A percentile compares a stretch with the other conserved stretches of the same genome.
These are phyloP conservation scores for Populus nigra DNA, from an alignment of 345 rosid genomes.

Conservation along the genomic window DNA sequence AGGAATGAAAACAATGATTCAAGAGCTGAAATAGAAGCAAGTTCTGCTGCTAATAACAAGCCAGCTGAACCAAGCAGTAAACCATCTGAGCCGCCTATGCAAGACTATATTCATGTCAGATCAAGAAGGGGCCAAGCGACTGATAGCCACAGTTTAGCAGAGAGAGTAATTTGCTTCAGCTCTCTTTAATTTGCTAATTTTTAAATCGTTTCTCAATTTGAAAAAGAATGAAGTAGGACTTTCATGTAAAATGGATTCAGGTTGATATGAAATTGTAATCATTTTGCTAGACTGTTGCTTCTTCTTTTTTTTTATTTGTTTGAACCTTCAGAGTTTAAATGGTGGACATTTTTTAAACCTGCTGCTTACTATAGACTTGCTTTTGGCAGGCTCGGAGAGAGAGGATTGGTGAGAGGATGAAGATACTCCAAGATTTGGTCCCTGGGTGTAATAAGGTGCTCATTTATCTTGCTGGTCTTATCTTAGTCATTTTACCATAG, in stretches of 20 bases:
- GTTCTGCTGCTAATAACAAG: conserved; percentile 18
- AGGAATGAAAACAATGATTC: conserved; percentile 4
- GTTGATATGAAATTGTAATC: not conserved
- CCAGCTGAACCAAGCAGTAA: conserved; percentile 13
- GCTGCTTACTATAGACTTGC: not conserved
- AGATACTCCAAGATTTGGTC: conserved; percentile 80
- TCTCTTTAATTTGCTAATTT: conserved; percentile 18
- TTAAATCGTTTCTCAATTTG: not conserved
- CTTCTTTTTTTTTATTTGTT: not conserved
- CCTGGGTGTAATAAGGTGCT: conserved; percentile 91
- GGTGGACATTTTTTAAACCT: not conserved
- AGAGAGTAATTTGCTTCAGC: conserved; percentile 25
- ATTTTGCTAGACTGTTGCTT: not conserved
- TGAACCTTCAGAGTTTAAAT: not conserved
- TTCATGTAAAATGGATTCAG: not conserved
- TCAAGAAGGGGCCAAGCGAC: conserved; percentile 39
- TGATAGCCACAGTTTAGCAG: conserved; percentile 39
- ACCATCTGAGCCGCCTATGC: conserved; percentile 24
- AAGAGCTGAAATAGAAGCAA: conserved; percentile 17
- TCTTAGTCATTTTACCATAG: not conserved
- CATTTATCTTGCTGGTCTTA: not conserved
- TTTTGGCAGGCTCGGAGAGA: conserved; percentile 77
- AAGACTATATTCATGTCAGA: conserved; percentile 32
- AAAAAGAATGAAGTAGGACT: not conserved
- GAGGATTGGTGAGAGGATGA: conserved; percentile 91